phyloP scores from a whole-genome alignment of 2,329 filamentous ascomycete species.

The Claviceps africana region DNA sequence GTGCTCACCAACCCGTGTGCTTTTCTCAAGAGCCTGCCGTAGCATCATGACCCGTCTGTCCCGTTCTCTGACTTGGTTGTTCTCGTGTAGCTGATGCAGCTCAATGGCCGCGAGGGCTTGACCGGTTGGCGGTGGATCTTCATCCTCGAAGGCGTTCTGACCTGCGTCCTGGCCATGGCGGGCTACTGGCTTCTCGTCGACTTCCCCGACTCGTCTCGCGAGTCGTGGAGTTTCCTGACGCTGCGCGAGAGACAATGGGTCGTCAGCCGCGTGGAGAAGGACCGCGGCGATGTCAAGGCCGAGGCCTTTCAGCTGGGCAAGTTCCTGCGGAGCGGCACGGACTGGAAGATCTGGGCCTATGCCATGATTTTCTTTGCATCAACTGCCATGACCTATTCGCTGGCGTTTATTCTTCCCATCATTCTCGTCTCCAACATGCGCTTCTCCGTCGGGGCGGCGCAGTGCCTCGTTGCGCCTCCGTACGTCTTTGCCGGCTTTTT shows the following conservation, averaged over 20 bases:
- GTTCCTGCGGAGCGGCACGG: constrained; percentile 32
- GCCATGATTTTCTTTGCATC: constrained; percentile 48
- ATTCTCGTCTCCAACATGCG: constrained; percentile 51
- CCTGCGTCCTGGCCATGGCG: constrained; percentile 33
- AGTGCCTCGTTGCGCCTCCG: constrained; percentile 59
- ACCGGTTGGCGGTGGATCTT: constrained; percentile 58
- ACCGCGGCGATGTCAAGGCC: constrained; percentile 42
- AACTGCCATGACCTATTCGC: constrained; percentile 59
- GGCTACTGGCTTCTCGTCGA: constrained; percentile 48
- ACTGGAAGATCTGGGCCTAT: constrained; percentile 50
- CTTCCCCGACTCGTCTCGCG: constrained; percentile 44
- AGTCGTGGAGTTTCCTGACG: constrained; percentile 38
- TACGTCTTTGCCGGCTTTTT: constrained; percentile 51
- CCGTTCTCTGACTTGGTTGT: neutral
- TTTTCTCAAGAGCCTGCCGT: no score
- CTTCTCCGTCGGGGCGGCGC: constrained; percentile 47
- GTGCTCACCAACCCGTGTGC: no score
- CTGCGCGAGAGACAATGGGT: constrained; percentile 37
- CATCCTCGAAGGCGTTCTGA: constrained; percentile 39
- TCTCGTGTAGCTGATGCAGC: constrained; percentile 40
- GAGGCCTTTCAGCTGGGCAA: constrained; percentile 35
- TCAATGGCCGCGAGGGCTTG: constrained; percentile 40
- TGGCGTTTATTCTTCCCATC: constrained; percentile 68
- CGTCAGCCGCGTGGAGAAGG: constrained; percentile 38
- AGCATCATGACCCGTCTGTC: neutral